These are phyloP conservation scores for Monosporascus sp. DNA, from an alignment of 2,329 filamentous ascomycete species.

Conservation along the genomic window DNA sequence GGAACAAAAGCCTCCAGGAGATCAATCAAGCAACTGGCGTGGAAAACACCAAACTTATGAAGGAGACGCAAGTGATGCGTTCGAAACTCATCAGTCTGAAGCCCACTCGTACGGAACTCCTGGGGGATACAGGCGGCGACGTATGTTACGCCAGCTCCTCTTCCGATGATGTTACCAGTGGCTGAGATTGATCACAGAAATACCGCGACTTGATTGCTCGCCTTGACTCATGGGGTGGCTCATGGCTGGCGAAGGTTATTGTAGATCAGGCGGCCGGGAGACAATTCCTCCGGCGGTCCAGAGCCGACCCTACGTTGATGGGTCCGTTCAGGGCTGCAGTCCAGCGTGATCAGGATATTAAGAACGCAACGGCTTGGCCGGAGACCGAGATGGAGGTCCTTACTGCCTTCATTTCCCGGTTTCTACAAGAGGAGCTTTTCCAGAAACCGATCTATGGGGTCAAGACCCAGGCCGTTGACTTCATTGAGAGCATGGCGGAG, in stretches of 20 bases:
- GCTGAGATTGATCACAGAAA: no score
- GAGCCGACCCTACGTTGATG: neutral
- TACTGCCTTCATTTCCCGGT: neutral
- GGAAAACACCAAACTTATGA: no score
- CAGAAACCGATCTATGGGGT: neutral
- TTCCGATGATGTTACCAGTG: no score
- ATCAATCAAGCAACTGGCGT: no score
- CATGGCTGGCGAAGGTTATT: neutral
- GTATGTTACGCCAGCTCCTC: no score
- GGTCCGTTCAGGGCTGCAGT: neutral
- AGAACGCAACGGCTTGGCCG: neutral
- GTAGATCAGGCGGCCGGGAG: neutral
- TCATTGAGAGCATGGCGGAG: neutral
- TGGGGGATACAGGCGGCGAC: no score
- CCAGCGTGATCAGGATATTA: neutral
- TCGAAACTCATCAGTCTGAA: no score
- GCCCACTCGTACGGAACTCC: no score
- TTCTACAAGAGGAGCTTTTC: neutral
- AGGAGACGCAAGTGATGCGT: no score
- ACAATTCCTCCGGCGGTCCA: neutral
- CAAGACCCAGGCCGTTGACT: neutral
- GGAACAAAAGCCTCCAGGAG: no score
- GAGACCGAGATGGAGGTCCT: neutral
- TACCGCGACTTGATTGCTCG: neutral
- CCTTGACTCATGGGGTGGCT: neutral